Percentiles rank a stretch among this genome's conserved stretches.
Conservation (phyloP, 1,284 basidiomycete genomes). For the Trichosporon asahii region DNA sequence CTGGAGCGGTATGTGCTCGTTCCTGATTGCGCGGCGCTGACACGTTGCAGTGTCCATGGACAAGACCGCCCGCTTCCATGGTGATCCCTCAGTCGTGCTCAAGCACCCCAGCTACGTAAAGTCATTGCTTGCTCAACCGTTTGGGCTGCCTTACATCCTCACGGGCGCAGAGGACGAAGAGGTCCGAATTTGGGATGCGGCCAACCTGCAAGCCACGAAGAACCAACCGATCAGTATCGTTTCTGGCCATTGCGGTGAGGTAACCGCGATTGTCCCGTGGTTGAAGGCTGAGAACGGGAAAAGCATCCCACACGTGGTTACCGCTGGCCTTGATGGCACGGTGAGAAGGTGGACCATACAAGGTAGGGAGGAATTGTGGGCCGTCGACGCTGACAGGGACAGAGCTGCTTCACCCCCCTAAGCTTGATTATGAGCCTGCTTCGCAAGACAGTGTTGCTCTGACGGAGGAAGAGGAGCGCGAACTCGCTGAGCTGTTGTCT, state of each 20-base stretch:
- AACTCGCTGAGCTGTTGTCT: conserved; percentile 73
- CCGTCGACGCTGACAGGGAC: conserved; percentile 2
- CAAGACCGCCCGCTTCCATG: conserved; percentile 67
- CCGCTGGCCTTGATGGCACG: conserved; percentile 77
- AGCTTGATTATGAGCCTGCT: conserved; percentile 30
- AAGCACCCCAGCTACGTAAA: conserved; percentile 66
- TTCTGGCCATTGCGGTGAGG: conserved; percentile 83
- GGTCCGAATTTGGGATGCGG: conserved; percentile 63
- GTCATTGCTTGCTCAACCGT: conserved; percentile 64
- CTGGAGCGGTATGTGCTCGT: conserved; percentile 68
- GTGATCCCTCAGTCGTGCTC: conserved; percentile 52
- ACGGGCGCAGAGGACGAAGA: conserved; percentile 73
- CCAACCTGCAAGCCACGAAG: conserved; percentile 20
- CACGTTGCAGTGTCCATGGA: conserved; percentile 70
- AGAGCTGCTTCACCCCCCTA: conserved; percentile 43
- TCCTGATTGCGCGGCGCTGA: neutral
- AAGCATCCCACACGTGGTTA: conserved; percentile 62
- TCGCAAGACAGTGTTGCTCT: conserved; percentile 29
- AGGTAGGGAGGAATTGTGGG: conserved; percentile 57
- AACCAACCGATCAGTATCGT: conserved; percentile 57
- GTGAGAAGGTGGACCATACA: conserved; percentile 73
- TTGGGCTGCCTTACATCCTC: conserved; percentile 58
- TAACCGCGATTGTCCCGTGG: conserved; percentile 71
- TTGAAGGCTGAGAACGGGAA: conserved; percentile 55
- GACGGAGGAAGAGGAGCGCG: conserved; percentile 54